A percentile compares a stretch with the other conserved stretches of the same genome.
Conservation (phyloP, 148 eudicot species). For the Fallopia convolvulus region DNA sequence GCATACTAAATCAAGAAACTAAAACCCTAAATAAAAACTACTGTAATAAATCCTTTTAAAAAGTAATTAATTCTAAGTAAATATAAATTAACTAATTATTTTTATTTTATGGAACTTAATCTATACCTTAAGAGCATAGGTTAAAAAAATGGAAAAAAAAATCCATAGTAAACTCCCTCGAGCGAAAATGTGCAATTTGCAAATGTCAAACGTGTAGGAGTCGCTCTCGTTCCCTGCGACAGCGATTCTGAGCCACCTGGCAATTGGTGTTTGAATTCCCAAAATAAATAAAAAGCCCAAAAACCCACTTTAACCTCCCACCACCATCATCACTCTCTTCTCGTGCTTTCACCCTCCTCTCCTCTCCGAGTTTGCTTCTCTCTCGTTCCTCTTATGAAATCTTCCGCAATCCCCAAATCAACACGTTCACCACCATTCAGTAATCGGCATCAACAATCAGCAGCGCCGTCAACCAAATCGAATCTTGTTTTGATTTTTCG, state of each 20-base stretch:
- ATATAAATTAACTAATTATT: too few species aligned
- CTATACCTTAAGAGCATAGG: too few species aligned
- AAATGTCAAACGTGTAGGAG: neutral
- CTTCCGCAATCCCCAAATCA: neutral
- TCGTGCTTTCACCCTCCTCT: neutral
- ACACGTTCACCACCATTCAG: neutral
- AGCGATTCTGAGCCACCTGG: conserved; percentile 9
- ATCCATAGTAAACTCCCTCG: too few species aligned
- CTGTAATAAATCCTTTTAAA: too few species aligned
- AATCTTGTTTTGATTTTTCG: neutral
- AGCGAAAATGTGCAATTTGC: neutral
- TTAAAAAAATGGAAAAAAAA: too few species aligned
- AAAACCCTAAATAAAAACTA: too few species aligned
- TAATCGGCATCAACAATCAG: neutral
- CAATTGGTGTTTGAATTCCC: conserved; percentile 1
- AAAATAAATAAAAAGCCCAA: neutral
- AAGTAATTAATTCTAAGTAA: too few species aligned
- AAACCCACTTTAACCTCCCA: conserved; percentile 10
- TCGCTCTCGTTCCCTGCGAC: too few species aligned
- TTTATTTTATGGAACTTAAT: too few species aligned
- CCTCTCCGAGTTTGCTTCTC: neutral
- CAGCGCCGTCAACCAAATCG: neutral
- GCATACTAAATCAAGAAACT: too few species aligned
- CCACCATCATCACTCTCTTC: neutral
- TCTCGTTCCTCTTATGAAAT: neutral